Evolutionary conservation across 768 basidiomycete genomes (phyloP).

Genomic region (Rickenella mellea): DNA sequence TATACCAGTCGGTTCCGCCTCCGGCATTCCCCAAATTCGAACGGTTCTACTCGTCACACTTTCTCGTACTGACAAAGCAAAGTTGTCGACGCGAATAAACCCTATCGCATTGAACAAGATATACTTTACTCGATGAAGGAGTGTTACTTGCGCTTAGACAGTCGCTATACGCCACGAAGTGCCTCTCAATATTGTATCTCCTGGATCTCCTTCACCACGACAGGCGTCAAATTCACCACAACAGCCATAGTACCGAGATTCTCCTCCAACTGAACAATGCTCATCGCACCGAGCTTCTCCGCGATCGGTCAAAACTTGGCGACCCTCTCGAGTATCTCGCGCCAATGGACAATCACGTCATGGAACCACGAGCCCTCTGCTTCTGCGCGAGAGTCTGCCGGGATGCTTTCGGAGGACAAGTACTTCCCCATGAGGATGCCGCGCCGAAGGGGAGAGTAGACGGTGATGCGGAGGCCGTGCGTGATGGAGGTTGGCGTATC

Average conservation of each 20-base stretch:
- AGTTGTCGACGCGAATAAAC: too few relatives aligned
- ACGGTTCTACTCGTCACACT: too few relatives aligned
- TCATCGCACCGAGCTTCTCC: constrained; percentile 8
- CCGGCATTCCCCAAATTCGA: too few relatives aligned
- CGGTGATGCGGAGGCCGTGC: constrained; percentile 59
- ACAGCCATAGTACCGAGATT: constrained; percentile 7
- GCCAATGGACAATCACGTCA: constrained; percentile 5
- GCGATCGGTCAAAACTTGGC: constrained; percentile 6
- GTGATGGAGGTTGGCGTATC: constrained; percentile 67
- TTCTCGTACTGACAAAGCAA: too few relatives aligned
- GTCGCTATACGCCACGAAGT: too few relatives aligned
- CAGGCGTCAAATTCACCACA: constrained; percentile 7
- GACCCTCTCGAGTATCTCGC: constrained; percentile 5
- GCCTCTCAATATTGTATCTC: too few relatives aligned
- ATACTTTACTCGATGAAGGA: too few relatives aligned
- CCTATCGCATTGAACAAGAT: too few relatives aligned
- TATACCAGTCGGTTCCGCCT: too few relatives aligned
- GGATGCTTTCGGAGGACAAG: constrained; percentile 7
- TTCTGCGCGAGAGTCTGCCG: constrained; percentile 7
- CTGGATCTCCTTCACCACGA: constrained; percentile 8
- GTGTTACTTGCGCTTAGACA: too few relatives aligned
- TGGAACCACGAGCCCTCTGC: constrained; percentile 8
- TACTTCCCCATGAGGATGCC: constrained; percentile 72
- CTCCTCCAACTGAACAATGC: constrained; percentile 6
- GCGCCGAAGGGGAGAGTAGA: constrained; percentile 64